A percentile compares a stretch with the other conserved stretches of the same genome.
Conservation (phyloP, 2,329 filamentous ascomycete genomes). For the Aspergillus novoparasiticus region DNA sequence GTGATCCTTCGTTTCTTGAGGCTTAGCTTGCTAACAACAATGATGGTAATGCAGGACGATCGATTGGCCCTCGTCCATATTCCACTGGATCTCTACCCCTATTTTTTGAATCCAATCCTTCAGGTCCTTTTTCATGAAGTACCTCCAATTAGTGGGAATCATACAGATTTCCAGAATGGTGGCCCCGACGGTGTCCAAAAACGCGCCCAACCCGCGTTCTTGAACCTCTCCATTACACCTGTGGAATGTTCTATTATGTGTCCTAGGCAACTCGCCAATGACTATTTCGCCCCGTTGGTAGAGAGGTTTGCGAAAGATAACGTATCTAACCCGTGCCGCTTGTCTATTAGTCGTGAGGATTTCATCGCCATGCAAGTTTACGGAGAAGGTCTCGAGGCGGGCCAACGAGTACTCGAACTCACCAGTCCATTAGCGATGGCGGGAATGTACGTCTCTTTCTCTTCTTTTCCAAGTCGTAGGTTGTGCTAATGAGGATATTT, state of each 20-base stretch:
- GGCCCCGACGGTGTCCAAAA: constrained; percentile 29
- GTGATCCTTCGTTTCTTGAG: background rate
- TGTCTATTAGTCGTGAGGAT: constrained; percentile 78
- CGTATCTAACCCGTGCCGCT: constrained; percentile 47
- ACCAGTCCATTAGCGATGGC: constrained; percentile 89
- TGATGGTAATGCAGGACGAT: constrained; percentile 65
- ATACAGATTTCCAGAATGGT: constrained; percentile 40
- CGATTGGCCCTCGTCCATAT: constrained; percentile 89
- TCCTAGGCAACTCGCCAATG: constrained; percentile 70
- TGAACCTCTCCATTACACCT: constrained; percentile 91
- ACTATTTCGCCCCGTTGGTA: constrained; percentile 75
- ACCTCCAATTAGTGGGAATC: constrained; percentile 42
- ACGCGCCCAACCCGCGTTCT: constrained; percentile 71
- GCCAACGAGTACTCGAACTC: constrained; percentile 85
- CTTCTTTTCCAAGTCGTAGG: background rate
- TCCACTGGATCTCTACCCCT: constrained; percentile 73
- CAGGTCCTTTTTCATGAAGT: constrained; percentile 72
- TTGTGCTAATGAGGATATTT: constrained; percentile 2
- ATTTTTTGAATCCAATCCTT: constrained; percentile 84
- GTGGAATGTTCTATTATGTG: constrained; percentile 93
- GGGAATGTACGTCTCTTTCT: constrained; percentile 64
- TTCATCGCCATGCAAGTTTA: constrained; percentile 90
- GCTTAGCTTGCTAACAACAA: constrained; percentile 21
- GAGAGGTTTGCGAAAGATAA: constrained; percentile 57
- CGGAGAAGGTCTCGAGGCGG: constrained; percentile 86